Evolutionary conservation across 2,329 filamentous ascomycete species (phyloP).

Genomic region (Colletotrichum neosansevieriae): DNA sequence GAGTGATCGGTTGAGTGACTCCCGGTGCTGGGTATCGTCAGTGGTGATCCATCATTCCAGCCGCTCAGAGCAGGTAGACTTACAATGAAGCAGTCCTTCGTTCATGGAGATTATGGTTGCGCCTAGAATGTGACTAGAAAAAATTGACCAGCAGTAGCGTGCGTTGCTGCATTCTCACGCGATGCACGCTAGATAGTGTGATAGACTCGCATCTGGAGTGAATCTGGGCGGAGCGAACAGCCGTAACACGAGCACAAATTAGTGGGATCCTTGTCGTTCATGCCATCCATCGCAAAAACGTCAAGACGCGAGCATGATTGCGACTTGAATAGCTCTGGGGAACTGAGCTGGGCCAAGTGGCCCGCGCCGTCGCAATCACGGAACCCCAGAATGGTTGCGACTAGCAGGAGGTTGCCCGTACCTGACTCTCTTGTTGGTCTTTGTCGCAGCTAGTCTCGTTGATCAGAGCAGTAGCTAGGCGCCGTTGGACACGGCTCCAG

Average conservation of each 20-base stretch:
- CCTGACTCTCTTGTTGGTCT: neutral
- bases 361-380: neutral
- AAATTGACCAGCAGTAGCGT: conserved; percentile 6
- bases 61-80: neutral
- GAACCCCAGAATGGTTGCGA: neutral
- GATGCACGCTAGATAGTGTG: neutral
- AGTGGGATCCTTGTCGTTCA: neutral
- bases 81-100: conserved; percentile 6
- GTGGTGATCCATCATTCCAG: neutral
- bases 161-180: conserved; percentile 5
- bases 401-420: neutral
- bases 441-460: neutral
- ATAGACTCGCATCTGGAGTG: conserved; percentile 1
- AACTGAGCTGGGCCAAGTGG: neutral
- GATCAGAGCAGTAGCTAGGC: neutral
- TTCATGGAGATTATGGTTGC: neutral
- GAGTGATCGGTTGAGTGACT: neutral
- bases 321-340: neutral
- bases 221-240: neutral
- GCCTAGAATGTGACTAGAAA: conserved; percentile 9
- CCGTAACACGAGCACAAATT: conserved; percentile 3
- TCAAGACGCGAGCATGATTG: neutral
- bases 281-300: neutral
- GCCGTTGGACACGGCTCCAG: conserved; percentile 8
- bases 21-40: neutral